A percentile compares a stretch with the other conserved stretches of the same genome.
Evolutionary conservation across 192 early-diverging fungal genomes (phyloP).

Genomic region (Kickxella alabastrina): DNA sequence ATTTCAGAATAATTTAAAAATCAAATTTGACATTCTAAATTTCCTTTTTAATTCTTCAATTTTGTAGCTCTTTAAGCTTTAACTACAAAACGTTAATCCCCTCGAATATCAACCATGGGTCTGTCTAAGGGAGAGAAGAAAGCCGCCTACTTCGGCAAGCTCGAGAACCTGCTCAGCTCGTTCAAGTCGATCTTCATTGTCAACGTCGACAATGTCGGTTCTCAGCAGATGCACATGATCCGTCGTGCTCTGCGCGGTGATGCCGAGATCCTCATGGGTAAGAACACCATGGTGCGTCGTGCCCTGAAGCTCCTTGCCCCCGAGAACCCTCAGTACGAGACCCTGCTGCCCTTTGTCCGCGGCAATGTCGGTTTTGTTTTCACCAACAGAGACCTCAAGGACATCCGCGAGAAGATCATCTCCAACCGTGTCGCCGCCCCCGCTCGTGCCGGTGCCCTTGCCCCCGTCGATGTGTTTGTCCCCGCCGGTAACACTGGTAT

Average conservation of each 20-base stretch:
- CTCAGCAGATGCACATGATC: slow-evolving; percentile 99
- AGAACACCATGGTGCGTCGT: slow-evolving; percentile 99
- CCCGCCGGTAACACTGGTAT: slow-evolving; percentile 99
- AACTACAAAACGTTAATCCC: slow-evolving; percentile 26
- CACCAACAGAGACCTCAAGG: slow-evolving; percentile 97
- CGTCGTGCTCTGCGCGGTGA: slow-evolving; percentile 85
- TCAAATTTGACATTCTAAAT: background rate
- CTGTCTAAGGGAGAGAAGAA: slow-evolving; percentile 73
- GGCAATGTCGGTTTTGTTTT: slow-evolving; percentile 99
- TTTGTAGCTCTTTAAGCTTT: slow-evolving; percentile 41
- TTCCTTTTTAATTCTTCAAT: background rate
- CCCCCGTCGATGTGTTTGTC: slow-evolving; percentile 89
- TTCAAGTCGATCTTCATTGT: slow-evolving; percentile 99
- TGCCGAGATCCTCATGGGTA: slow-evolving; percentile 97
- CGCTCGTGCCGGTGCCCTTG: slow-evolving; percentile 91
- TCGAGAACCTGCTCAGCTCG: slow-evolving; percentile 81
- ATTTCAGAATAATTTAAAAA: background rate
- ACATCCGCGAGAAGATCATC: slow-evolving; percentile 83
- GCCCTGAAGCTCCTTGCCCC: slow-evolving; percentile 59
- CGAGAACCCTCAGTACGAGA: slow-evolving; percentile 82
- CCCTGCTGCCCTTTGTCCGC: slow-evolving; percentile 76
- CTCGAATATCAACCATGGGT: slow-evolving; percentile 33
- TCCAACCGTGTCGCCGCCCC: slow-evolving; percentile 96
- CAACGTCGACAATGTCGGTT: slow-evolving; percentile 99
- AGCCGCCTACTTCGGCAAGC: slow-evolving; percentile 92